Evolutionary conservation across 1,284 basidiomycete species (phyloP).

Genomic region (Heterobasidion irregulare): DNA sequence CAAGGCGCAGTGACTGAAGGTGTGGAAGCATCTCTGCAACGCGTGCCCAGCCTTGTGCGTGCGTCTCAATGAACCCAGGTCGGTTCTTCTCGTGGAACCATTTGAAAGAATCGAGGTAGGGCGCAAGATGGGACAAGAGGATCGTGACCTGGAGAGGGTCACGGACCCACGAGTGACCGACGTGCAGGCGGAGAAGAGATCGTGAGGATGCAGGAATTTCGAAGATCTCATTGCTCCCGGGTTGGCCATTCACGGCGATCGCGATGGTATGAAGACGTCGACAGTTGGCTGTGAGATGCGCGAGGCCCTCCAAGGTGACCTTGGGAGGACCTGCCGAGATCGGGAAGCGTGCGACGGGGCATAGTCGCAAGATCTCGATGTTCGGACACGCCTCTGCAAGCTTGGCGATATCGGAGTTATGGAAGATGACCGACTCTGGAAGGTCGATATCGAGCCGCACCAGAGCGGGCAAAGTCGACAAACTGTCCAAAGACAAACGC

Average conservation of each 20-base stretch:
- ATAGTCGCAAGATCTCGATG: slow-evolving; percentile 56
- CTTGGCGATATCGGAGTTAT: slow-evolving; percentile 45
- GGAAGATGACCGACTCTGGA: slow-evolving; percentile 61
- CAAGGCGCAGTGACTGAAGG: slow-evolving; percentile 53
- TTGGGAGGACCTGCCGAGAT: slow-evolving; percentile 39
- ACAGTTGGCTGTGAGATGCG: slow-evolving; percentile 49
- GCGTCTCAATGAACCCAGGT: slow-evolving; percentile 55
- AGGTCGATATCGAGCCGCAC: slow-evolving; percentile 63
- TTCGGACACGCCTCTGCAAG: slow-evolving; percentile 55
- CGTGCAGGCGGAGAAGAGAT: slow-evolving; percentile 56
- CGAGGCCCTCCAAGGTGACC: slow-evolving; percentile 50
- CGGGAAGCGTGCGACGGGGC: slow-evolving; percentile 59
- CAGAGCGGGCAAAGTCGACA: slow-evolving; percentile 46
- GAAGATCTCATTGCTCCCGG: slow-evolving; percentile 34
- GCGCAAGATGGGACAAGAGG: slow-evolving; percentile 67
- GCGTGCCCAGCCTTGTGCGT: slow-evolving; percentile 59
- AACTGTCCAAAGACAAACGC: slow-evolving; percentile 49
- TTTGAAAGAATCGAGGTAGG: slow-evolving; percentile 54
- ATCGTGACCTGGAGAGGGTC: slow-evolving; percentile 62
- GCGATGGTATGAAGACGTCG: slow-evolving; percentile 53
- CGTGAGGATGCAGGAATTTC: slow-evolving; percentile 43
- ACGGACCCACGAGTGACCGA: slow-evolving; percentile 64
- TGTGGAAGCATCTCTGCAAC: slow-evolving; percentile 60
- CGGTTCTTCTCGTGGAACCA: slow-evolving; percentile 71
- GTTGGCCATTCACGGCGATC: slow-evolving; percentile 49